These are phyloP conservation scores for Simplicillium sp. DNA, from an alignment of 2,329 filamentous ascomycete species.

Conservation along the genomic window DNA sequence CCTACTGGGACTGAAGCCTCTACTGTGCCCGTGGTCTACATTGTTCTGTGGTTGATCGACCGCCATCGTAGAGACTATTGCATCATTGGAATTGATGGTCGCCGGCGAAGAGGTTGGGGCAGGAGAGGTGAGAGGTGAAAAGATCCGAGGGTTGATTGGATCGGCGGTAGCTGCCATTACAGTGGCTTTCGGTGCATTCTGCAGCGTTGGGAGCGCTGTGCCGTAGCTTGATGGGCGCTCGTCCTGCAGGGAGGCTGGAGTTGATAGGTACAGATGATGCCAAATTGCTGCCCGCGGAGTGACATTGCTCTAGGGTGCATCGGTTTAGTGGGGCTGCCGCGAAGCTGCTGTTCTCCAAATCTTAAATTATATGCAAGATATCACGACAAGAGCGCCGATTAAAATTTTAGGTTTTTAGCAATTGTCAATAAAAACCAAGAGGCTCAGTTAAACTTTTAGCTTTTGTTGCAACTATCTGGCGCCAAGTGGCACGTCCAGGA, in stretches of 20 bases:
- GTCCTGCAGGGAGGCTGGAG: neutral
- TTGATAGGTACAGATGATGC: conserved; percentile 3
- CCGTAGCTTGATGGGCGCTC: neutral
- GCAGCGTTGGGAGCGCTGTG: neutral
- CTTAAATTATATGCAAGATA: too few relatives aligned
- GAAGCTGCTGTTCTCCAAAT: neutral
- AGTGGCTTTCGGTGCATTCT: neutral
- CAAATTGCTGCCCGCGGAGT: conserved; percentile 1
- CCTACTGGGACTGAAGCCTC: neutral
- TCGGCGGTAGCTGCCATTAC: conserved; percentile 15
- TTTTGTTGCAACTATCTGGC: too few relatives aligned
- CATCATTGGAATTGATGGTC: conserved; percentile 2
- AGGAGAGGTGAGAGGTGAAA: conserved; percentile 5
- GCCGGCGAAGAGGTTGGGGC: conserved; percentile 1
- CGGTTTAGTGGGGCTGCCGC: neutral
- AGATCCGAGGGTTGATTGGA: conserved; percentile 10
- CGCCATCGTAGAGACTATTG: neutral
- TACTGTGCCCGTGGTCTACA: neutral
- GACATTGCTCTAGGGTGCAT: neutral
- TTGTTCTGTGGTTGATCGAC: neutral
- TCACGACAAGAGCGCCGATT: too few relatives aligned
- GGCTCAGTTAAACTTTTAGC: too few relatives aligned
- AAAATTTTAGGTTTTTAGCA: too few relatives aligned
- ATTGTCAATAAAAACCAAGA: too few relatives aligned
- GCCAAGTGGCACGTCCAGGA: too few relatives aligned